These are phyloP conservation scores for Penicillium salamii DNA, from an alignment of 495 filamentous ascomycete species.

Conservation along the genomic window DNA sequence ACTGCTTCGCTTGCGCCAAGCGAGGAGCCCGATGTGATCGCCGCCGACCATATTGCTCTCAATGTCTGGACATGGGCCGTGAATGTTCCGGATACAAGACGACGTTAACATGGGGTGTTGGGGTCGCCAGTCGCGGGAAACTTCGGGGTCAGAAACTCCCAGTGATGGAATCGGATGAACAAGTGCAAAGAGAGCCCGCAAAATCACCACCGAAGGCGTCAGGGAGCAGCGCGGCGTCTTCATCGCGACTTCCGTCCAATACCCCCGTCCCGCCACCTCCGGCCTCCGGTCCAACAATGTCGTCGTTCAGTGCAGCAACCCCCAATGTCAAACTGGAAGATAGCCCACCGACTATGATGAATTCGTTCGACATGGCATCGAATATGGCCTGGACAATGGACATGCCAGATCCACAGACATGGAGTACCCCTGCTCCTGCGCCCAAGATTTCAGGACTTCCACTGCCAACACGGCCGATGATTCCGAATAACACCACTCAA, in stretches of 20 bases:
- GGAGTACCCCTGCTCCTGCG: slow-evolving; percentile 12
- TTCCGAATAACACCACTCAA: slow-evolving; percentile 13
- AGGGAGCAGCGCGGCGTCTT: slow-evolving; percentile 12
- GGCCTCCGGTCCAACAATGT: not conserved
- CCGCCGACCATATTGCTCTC: slow-evolving; percentile 89
- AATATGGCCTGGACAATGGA: slow-evolving; percentile 26
- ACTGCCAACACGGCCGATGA: slow-evolving; percentile 18
- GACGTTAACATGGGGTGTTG: slow-evolving; percentile 95
- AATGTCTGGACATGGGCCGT: slow-evolving; percentile 86
- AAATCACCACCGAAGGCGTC: slow-evolving; percentile 14
- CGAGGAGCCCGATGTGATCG: slow-evolving; percentile 84
- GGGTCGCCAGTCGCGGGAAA: slow-evolving; percentile 95
- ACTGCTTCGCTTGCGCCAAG: slow-evolving; percentile 92
- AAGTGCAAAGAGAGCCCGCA: slow-evolving; percentile 9
- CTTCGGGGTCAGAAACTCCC: slow-evolving; percentile 85
- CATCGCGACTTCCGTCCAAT: slow-evolving; percentile 13
- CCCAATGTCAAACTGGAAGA: slow-evolving; percentile 3
- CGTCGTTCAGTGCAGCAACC: not conserved
- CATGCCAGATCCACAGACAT: slow-evolving; percentile 28
- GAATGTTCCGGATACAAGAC: slow-evolving; percentile 98
- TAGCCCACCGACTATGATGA: slow-evolving; percentile 7
- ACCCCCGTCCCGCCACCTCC: slow-evolving; percentile 9
- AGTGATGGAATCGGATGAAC: slow-evolving; percentile 48
- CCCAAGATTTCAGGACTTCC: slow-evolving; percentile 27
- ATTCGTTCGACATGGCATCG: slow-evolving; percentile 11